phyloP scores from a whole-genome alignment of 2,329 filamentous ascomycete genomes.

The Aspergillus aculeatus region DNA sequence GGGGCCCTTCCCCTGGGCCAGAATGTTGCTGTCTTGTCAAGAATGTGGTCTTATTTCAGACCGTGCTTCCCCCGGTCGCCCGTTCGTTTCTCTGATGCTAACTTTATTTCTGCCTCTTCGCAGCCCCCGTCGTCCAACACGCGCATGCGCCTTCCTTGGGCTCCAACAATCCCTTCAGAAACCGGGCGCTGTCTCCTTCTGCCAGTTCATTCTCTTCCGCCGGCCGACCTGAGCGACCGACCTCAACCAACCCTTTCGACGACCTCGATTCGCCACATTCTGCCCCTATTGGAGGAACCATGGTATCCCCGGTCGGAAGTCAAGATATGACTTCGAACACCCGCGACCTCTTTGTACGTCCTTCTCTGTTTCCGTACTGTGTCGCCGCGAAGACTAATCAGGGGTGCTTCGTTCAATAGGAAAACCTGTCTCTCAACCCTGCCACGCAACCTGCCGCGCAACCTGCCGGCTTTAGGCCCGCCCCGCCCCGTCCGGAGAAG shows the following conservation, averaged over 20 bases:
- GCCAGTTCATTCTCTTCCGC: constrained; percentile 28
- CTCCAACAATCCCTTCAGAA: constrained; percentile 54
- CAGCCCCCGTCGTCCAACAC: constrained; percentile 31
- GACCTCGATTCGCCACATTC: constrained; percentile 39
- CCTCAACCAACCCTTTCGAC: constrained; percentile 62
- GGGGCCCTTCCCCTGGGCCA: constrained; percentile 15
- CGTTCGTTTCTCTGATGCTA: constrained; percentile 7
- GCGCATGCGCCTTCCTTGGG: constrained; percentile 36
- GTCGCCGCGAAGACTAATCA: neutral
- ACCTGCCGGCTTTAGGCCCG: constrained; percentile 38
- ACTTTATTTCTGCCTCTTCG: constrained; percentile 3
- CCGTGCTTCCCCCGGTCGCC: constrained; percentile 5
- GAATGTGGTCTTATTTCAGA: constrained; percentile 14
- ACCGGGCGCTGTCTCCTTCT: constrained; percentile 43
- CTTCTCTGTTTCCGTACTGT: constrained; percentile 5
- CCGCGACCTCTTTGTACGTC: constrained; percentile 61
- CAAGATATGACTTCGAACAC: constrained; percentile 49
- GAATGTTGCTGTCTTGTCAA: constrained; percentile 11
- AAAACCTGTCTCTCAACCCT: constrained; percentile 40
- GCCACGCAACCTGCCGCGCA: constrained; percentile 37
- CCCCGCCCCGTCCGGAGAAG: constrained; percentile 37
- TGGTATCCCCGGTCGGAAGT: constrained; percentile 34
- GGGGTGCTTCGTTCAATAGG: constrained; percentile 23
- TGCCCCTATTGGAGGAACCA: constrained; percentile 29
- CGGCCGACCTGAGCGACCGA: constrained; percentile 46